These are phyloP conservation scores for Apiospora sp. DNA, from an alignment of 2,329 filamentous ascomycete species.

Conservation along the genomic window DNA sequence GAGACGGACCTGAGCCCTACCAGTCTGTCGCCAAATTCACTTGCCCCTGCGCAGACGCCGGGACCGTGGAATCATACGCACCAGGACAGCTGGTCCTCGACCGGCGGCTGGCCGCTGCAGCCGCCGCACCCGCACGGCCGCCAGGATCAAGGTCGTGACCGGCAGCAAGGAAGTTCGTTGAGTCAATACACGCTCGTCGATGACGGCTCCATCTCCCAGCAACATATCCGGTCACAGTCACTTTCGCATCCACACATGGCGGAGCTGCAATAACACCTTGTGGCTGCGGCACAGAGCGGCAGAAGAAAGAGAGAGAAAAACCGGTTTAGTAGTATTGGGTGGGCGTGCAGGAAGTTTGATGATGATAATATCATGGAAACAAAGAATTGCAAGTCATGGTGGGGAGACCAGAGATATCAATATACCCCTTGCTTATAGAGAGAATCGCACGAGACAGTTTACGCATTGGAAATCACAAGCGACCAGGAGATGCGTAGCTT, in stretches of 20 bases:
- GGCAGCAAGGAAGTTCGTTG: background rate
- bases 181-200: background rate
- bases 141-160: background rate
- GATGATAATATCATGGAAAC: background rate
- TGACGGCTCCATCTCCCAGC: background rate
- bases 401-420: background rate
- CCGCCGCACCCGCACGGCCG: background rate
- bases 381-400: background rate
- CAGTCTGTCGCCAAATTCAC: background rate
- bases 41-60: conserved; percentile 18
- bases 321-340: background rate
- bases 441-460: background rate
- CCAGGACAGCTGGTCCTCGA: conserved; percentile 20
- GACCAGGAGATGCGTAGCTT: background rate
- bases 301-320: too few relatives aligned
- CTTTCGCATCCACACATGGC: background rate
- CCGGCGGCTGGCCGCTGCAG: background rate
- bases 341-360: background rate
- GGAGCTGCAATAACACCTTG: conserved; percentile 15
- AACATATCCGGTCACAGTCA: background rate
- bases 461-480: background rate
- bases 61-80: conserved; percentile 14
- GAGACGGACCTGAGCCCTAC: conserved; percentile 25
- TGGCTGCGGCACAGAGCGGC: background rate
- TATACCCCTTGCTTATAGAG: conserved; percentile 16